These are phyloP conservation scores for Zalerion maritima DNA, from an alignment of 495 filamentous ascomycete species.

Conservation along the genomic window DNA sequence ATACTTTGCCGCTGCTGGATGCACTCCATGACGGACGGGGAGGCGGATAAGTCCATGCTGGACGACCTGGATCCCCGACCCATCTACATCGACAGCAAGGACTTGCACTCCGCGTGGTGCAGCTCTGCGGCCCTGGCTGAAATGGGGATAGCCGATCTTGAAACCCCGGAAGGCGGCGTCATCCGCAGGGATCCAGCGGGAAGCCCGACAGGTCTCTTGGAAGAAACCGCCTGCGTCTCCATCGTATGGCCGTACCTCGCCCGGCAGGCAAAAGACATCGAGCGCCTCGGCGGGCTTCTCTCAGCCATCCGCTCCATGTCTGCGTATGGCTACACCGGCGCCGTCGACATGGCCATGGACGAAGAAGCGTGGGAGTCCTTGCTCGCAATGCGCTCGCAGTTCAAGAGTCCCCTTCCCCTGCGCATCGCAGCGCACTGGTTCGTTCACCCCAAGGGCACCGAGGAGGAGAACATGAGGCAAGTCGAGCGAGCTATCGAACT, in stretches of 20 bases:
- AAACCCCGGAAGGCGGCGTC: constrained; percentile 39
- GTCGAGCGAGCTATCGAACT: constrained; percentile 47
- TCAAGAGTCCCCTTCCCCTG: constrained; percentile 31
- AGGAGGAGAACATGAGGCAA: constrained; percentile 29
- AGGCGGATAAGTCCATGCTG: constrained; percentile 37
- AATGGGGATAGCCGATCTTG: constrained; percentile 29
- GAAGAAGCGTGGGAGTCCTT: constrained; percentile 44
- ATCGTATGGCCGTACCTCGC: constrained; percentile 47
- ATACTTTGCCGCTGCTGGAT: constrained; percentile 48
- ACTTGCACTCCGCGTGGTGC: constrained; percentile 49
- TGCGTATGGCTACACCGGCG: constrained; percentile 43
- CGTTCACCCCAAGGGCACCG: constrained; percentile 30
- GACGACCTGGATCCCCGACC: constrained; percentile 39
- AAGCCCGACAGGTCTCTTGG: constrained; percentile 37
- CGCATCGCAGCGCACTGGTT: constrained; percentile 51
- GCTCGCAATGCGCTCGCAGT: constrained; percentile 26
- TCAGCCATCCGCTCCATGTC: constrained; percentile 37
- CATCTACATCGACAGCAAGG: constrained; percentile 46
- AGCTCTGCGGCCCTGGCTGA: constrained; percentile 40
- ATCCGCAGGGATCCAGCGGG: constrained; percentile 41
- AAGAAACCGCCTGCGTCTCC: constrained; percentile 40
- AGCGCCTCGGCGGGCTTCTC: constrained; percentile 36
- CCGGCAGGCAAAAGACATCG: constrained; percentile 31
- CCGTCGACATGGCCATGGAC: constrained; percentile 62
- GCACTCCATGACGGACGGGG: constrained; percentile 38